phyloP scores from a whole-genome alignment of 441 rosid species.

The Adansonia gregorii region DNA sequence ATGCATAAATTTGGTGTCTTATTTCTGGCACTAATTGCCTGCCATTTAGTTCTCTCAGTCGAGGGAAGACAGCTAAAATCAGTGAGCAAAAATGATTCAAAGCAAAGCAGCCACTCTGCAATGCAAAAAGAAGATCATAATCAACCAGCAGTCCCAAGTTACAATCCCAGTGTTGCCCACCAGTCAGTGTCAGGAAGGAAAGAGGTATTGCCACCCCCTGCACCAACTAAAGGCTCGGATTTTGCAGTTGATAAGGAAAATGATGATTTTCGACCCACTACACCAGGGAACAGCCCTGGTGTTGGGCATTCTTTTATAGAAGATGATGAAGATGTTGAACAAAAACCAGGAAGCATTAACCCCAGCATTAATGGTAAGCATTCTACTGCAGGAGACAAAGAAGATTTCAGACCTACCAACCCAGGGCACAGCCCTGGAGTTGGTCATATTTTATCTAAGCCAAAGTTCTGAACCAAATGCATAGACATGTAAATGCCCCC shows the following conservation, averaged over 20 bases:
- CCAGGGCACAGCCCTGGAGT: slow-evolving; percentile 24
- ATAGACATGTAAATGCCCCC: not conserved
- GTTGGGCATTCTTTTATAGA: slow-evolving; percentile 27
- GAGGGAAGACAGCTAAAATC: slow-evolving; percentile 20
- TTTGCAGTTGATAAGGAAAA: not conserved
- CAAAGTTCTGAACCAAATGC: slow-evolving; percentile 8
- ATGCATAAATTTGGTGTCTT: not conserved
- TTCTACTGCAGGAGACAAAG: not conserved
- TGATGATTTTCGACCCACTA: slow-evolving; percentile 34
- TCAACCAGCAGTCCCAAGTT: not conserved
- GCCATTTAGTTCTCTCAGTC: slow-evolving; percentile 3
- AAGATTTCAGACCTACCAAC: not conserved
- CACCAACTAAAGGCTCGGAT: not conserved
- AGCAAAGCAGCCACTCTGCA: not conserved
- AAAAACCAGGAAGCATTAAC: not conserved
- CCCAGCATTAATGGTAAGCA: not conserved
- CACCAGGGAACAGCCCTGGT: slow-evolving; percentile 38
- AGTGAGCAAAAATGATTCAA: slow-evolving; percentile 1
- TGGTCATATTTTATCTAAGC: not conserved
- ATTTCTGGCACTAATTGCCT: not conserved
- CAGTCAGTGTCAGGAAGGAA: not conserved
- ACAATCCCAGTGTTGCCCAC: not conserved
- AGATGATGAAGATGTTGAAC: slow-evolving; percentile 6
- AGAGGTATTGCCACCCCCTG: not conserved
- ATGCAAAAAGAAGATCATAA: not conserved